phyloP scores from a whole-genome alignment of 352 stramenopile genomes.

The Globisporangium carolinianum region DNA sequence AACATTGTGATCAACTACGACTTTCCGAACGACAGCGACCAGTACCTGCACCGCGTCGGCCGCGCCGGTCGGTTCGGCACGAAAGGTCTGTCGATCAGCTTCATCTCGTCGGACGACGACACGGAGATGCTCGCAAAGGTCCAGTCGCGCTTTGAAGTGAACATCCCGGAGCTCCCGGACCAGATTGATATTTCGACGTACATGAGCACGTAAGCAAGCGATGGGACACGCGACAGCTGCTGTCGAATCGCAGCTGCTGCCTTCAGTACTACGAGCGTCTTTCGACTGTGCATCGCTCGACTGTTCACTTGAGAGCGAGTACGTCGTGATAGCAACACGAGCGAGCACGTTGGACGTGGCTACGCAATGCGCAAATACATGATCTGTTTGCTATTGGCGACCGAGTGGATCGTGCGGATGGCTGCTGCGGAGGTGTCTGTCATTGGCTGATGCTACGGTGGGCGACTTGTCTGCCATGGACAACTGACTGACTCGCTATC shows the following conservation, averaged over 20 bases:
- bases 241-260: too few species aligned
- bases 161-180: slow-evolving; percentile 98
- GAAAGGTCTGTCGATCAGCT: slow-evolving; percentile 99
- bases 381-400: background rate
- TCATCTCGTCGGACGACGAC: slow-evolving; percentile 97
- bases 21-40: slow-evolving; percentile 97
- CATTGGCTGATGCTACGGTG: background rate
- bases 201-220: slow-evolving; percentile 82
- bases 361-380: background rate
- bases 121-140: slow-evolving; percentile 98
- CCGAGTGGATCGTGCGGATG: background rate
- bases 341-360: background rate
- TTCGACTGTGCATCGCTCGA: too few species aligned
- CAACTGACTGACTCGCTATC: background rate
- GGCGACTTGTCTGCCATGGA: background rate
- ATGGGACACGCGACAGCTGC: too few species aligned
- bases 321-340: background rate
- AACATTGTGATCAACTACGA: slow-evolving; percentile 99
- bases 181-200: slow-evolving; percentile 99
- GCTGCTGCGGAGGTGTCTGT: background rate
- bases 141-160: slow-evolving; percentile 99
- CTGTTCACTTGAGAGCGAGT: too few species aligned
- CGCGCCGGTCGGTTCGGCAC: slow-evolving; percentile 99
- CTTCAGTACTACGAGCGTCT: too few species aligned
- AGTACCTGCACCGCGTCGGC: slow-evolving; percentile 99